Evolutionary conservation across 1,284 basidiomycete species (phyloP), one percentile per base, ranked within the genome.

Genomic region (Rhizopogon parksii): DNA sequence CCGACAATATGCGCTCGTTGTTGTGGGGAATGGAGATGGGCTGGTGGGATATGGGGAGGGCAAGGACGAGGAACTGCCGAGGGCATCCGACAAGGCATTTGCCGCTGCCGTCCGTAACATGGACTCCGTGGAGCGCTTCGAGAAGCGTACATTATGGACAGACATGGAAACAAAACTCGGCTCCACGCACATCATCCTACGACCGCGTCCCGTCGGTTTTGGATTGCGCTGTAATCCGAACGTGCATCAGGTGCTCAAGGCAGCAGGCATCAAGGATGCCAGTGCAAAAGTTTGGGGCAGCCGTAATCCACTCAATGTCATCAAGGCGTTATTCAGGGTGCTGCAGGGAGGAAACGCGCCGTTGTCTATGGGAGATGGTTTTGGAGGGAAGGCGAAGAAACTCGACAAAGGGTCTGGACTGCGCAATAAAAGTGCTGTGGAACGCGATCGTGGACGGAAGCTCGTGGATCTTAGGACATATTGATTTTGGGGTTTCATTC

Each of bases 271-370:
- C 71, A 89, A 91, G 66, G 95, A 99, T 68, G 80, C 91, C 40
- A 91, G 88, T 59, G 95, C 91, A 25, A 95, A 95, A 69, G 90
- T 98, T 37, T 89, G 91, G 80, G 94, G 95, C 34, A 94, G 89
- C 59, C 76, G 91, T 57, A 96, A 95, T 69, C 81, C 80, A 37
- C 74, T 89, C 60, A 85, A 71, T 59, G 76, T 78, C 56, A 71
- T 78, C 63, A 78, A 78, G 58, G 68, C 71, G 35, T 59, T 73
- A 30, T 72, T 78, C 57, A 71, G 74, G 57, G 71, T 89, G 71
- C 71, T 90, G 45, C 81, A 87, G 52, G 76, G 82, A 4, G 87
- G 88, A 0, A 79, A 85, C 65, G 82, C 82, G 25, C 87, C 87
- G n/a, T 65, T 83, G 40, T 73, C 73, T 0, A 86, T 90, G 83